phyloP scores from a whole-genome alignment of 768 basidiomycete genomes.

The Leccinum arenicola region DNA sequence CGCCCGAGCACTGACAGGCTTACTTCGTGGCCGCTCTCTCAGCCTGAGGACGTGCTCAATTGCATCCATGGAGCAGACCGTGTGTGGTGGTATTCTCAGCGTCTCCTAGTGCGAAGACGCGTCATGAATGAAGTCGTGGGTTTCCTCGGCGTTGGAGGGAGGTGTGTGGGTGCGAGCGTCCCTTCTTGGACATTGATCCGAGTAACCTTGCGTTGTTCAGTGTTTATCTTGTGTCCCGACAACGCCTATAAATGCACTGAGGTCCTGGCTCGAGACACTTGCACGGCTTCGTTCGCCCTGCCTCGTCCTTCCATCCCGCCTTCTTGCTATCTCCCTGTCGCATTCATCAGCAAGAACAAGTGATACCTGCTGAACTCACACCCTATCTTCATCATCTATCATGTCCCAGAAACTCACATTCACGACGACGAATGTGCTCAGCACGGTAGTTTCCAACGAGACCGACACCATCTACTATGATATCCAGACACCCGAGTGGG shows the following conservation, averaged over 20 bases:
- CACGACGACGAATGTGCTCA: slow-evolving; percentile 37
- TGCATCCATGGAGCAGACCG: background rate
- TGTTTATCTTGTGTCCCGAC: background rate
- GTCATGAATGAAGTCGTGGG: background rate
- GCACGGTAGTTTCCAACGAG: slow-evolving; percentile 37
- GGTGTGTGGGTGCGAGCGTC: background rate
- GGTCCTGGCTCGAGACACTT: background rate
- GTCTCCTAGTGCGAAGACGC: background rate
- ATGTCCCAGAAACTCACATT: slow-evolving; percentile 34
- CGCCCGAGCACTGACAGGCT: background rate
- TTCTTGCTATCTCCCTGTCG: background rate
- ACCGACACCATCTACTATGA: slow-evolving; percentile 41
- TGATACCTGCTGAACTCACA: background rate
- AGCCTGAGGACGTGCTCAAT: background rate
- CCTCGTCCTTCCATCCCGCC: background rate
- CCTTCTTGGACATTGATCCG: background rate
- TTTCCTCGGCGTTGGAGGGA: background rate
- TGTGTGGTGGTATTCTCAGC: background rate
- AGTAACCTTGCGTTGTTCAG: background rate
- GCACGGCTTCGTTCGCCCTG: background rate
- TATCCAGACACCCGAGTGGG: slow-evolving; percentile 39
- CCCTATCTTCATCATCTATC: background rate
- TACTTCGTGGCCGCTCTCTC: background rate
- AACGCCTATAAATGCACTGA: background rate
- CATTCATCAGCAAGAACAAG: background rate